Base-by-base conservation (phyloP, 805 yeast species). In the Saturnispora ahearnii region DNA sequence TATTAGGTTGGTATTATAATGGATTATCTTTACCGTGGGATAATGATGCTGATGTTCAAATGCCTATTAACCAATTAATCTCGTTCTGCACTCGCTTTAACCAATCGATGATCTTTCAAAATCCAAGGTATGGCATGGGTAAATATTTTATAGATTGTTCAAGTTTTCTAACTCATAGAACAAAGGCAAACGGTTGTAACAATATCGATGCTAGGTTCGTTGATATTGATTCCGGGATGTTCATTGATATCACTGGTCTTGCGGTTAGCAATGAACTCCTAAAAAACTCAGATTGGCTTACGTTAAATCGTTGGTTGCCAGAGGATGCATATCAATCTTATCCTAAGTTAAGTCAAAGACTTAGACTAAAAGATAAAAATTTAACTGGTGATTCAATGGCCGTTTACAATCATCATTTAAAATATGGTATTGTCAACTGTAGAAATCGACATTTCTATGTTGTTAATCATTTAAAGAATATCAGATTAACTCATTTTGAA, bases 181-280 rank as follows among this genome's bases (percentile, higher is more conserved):
- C 60, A 0, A 71, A 73, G 46, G 84, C 79, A 1, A 79, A 77
- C 55, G 84, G 83, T 0, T 57, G 62, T 28, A 82, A 82, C 59
- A 78, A 79, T 56, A 82, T 83, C 44, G 87, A 82, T 64, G 90
- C 85, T 0, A 66, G 91, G 45, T 81, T 84, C 58, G 78, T 84
- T 48, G 89, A 84, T 60, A 67, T 79, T 11, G 84, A 81, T 55
- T 73, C 81, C 11, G 91, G 90, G 0, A 62, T 81, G 48, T 84
- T 79, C 59, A 79, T 84, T 49, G 91, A 84, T 62, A 79, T 84
- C 30, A 84, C 91, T 0, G 89, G 79, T 0, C 64, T 82, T 51
- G 73, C 83, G 3, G 59, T 76, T 15, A 70, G 79, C 21, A 64
- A 62, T 31, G 59, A 69, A 3, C 47, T 50, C 12, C 51, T 52